Conservation (phyloP, 2,329 filamentous ascomycete species). For the Sphaerulina vaccinii region DNA sequence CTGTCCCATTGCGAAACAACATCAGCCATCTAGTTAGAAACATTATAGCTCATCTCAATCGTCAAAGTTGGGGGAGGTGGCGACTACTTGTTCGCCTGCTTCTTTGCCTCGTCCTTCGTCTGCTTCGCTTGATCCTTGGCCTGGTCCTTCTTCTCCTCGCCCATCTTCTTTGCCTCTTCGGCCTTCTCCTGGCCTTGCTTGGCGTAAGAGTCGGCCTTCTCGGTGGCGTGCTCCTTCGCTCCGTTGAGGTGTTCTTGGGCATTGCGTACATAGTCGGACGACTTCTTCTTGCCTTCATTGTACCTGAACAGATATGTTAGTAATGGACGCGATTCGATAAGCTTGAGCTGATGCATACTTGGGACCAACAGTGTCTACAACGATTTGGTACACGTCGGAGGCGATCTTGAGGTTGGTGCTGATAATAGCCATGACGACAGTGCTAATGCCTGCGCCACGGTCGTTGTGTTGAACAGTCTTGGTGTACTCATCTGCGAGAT, state of each 20-base stretch:
- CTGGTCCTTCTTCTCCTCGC: constrained; percentile 30
- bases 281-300: constrained; percentile 39
- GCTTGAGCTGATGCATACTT: neutral
- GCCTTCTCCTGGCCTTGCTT: constrained; percentile 34
- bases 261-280: constrained; percentile 29
- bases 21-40: constrained; percentile 8
- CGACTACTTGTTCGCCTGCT: constrained; percentile 29
- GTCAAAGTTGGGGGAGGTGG: neutral
- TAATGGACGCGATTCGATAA: too few relatives aligned
- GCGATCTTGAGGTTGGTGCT: constrained; percentile 37
- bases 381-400: constrained; percentile 33
- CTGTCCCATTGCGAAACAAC: neutral
- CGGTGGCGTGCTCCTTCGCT: constrained; percentile 29
- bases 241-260: constrained; percentile 31
- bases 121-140: constrained; percentile 32
- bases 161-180: constrained; percentile 31
- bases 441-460: constrained; percentile 32
- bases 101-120: constrained; percentile 29
- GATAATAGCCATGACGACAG: constrained; percentile 36
- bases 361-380: constrained; percentile 11
- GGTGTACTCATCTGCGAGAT: constrained; percentile 37
- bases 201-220: constrained; percentile 32
- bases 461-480: constrained; percentile 38
- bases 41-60: constrained; percentile 1
- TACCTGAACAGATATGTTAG: constrained; percentile 28